A percentile compares a stretch with the other conserved stretches of the same genome.
phyloP scores from a whole-genome alignment of 495 filamentous ascomycete species.

The Geoglossum glabrum region DNA sequence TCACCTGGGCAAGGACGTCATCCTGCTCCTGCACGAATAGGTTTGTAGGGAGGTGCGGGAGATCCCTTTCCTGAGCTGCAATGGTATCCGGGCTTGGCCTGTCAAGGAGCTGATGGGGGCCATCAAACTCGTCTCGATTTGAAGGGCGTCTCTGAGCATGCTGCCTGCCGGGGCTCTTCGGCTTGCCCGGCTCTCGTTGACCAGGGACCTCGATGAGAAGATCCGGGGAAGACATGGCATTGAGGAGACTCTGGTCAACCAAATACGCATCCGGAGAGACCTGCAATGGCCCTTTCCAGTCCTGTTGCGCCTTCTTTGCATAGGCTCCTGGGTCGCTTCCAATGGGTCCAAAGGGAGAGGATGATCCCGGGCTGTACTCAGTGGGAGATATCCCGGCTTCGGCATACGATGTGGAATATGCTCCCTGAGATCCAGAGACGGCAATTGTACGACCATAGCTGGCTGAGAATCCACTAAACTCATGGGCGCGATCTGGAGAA shows the following conservation, averaged over 20 bases:
- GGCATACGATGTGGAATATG: background rate
- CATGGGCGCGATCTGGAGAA: background rate
- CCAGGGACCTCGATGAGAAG: background rate
- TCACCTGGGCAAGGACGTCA: constrained; percentile 54
- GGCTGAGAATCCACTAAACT: background rate
- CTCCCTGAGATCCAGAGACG: background rate
- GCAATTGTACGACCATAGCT: background rate
- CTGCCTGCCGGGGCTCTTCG: background rate
- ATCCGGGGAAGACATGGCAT: background rate
- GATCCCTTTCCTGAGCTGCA: constrained; percentile 53
- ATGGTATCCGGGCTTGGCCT: constrained; percentile 42
- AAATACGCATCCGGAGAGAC: background rate
- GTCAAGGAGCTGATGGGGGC: constrained; percentile 59
- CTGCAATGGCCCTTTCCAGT: background rate
- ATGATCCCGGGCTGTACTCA: background rate
- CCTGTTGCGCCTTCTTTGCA: background rate
- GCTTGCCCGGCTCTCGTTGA: background rate
- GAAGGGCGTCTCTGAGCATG: background rate
- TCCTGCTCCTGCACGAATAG: constrained; percentile 70
- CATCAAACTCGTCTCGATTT: constrained; percentile 80
- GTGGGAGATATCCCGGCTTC: background rate
- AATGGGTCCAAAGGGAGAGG: background rate
- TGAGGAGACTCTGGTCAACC: background rate
- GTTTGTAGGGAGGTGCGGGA: constrained; percentile 65
- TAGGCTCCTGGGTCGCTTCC: background rate